Evolutionary conservation across 305 asterid species (phyloP).

Genomic region (Stenogyne calaminthoides): DNA sequence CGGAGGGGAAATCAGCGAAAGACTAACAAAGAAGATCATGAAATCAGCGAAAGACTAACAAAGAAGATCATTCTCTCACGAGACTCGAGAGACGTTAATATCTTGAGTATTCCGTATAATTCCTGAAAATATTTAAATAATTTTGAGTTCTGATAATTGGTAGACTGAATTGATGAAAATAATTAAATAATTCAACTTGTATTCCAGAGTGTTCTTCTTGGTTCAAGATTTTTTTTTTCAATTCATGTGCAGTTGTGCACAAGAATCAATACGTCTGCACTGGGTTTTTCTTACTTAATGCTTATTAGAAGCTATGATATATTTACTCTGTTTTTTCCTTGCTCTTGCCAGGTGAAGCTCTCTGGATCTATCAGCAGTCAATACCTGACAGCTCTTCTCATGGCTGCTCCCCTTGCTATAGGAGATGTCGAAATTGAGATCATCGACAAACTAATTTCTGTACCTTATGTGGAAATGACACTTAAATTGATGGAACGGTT

Average conservation of each 20-base stretch:
- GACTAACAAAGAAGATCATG: background rate
- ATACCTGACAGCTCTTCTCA: slow-evolving; percentile 92
- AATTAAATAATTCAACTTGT: background rate
- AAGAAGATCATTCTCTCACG: too few relatives aligned
- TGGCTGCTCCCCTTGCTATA: slow-evolving; percentile 94
- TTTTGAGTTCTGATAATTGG: background rate
- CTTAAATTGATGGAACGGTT: slow-evolving; percentile 96
- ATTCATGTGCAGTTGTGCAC: background rate
- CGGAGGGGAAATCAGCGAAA: background rate
- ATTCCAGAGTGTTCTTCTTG: background rate
- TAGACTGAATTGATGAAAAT: background rate
- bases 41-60: too few relatives aligned
- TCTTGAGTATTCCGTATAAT: background rate
- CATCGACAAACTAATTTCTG: slow-evolving; percentile 85
- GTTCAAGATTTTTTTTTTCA: slow-evolving; percentile 9
- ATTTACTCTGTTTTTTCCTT: slow-evolving; percentile 25
- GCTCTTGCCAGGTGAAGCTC: slow-evolving; percentile 77
- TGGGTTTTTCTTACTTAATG: slow-evolving; percentile 2
- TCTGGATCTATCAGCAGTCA: slow-evolving; percentile 98
- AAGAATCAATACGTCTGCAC: background rate
- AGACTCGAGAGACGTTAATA: background rate
- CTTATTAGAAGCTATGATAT: background rate
- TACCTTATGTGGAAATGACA: slow-evolving; percentile 98
- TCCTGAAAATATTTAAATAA: background rate
- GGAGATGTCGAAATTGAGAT: slow-evolving; percentile 97